Evolutionary conservation across 2,329 filamentous ascomycete species (phyloP).

Genomic region (Fusarium poae): DNA sequence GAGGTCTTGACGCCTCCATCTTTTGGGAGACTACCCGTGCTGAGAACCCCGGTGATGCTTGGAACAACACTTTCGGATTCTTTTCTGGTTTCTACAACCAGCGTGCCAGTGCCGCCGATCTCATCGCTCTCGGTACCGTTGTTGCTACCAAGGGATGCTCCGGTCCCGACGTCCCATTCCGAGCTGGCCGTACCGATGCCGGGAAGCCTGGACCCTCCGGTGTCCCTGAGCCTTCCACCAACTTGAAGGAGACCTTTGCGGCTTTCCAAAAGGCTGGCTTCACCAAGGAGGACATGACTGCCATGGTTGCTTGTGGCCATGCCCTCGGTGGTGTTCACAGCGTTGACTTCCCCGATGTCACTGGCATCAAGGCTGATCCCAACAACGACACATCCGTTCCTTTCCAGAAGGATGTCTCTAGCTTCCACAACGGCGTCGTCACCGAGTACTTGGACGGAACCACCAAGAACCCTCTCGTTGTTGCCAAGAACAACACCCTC

Average conservation of each 20-base stretch:
- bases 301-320: slow-evolving; percentile 55
- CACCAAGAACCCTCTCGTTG: slow-evolving; percentile 59
- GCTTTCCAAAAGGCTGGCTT: slow-evolving; percentile 53
- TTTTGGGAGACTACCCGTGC: slow-evolving; percentile 44
- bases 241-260: slow-evolving; percentile 44
- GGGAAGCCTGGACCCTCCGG: slow-evolving; percentile 47
- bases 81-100: slow-evolving; percentile 26
- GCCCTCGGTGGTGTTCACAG: slow-evolving; percentile 60
- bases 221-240: slow-evolving; percentile 51
- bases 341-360: slow-evolving; percentile 58
- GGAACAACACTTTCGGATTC: slow-evolving; percentile 54
- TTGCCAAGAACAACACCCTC: slow-evolving; percentile 54
- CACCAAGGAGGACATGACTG: slow-evolving; percentile 53
- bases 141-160: slow-evolving; percentile 58
- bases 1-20: slow-evolving; percentile 46
- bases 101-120: slow-evolving; percentile 45
- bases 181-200: slow-evolving; percentile 51
- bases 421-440: slow-evolving; percentile 60
- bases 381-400: slow-evolving; percentile 49
- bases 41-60: slow-evolving; percentile 43
- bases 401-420: slow-evolving; percentile 54
- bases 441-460: slow-evolving; percentile 59
- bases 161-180: slow-evolving; percentile 47
- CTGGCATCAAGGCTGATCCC: not conserved
- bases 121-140: slow-evolving; percentile 52